Evolutionary conservation across 371 early-diverging fungal species (phyloP).

Genomic region (Mortierella sp.): DNA sequence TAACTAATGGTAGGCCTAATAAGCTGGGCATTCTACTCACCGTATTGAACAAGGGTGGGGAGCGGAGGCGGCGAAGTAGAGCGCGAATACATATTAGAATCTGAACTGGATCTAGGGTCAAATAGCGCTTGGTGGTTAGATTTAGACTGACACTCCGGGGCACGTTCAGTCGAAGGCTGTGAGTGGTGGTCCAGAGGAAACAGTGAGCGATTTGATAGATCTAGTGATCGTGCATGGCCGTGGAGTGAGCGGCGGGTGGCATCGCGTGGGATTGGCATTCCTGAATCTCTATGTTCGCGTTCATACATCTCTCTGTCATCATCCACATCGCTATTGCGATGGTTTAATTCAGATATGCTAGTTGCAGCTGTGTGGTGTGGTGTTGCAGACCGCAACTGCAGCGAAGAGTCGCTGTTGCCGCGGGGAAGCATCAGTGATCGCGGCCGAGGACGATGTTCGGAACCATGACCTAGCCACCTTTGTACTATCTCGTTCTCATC

Average conservation of each 20-base stretch:
- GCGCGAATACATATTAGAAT: not conserved
- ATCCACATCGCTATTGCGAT: not conserved
- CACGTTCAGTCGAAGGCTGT: not conserved
- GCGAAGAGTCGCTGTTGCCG: conserved; percentile 5
- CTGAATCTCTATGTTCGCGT: not conserved
- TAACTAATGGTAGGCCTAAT: too few species aligned
- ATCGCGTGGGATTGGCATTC: not conserved
- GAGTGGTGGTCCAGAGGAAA: not conserved
- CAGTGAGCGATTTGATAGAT: not conserved
- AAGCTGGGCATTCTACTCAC: not conserved
- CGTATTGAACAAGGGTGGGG: not conserved
- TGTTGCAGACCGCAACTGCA: not conserved
- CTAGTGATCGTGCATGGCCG: not conserved
- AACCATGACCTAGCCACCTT: conserved; percentile 5
- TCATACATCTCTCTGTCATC: not conserved
- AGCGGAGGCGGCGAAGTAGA: not conserved
- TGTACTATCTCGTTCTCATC: not conserved
- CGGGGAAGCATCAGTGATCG: conserved; percentile 13
- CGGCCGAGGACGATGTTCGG: conserved; percentile 13
- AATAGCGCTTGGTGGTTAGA: not conserved
- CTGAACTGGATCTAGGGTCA: not conserved
- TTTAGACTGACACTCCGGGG: not conserved
- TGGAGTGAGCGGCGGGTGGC: not conserved
- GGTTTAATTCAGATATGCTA: not conserved
- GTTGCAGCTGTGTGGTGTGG: not conserved